Base-by-base conservation (phyloP, 108 stramenopile species). In the Bacterosira constricta region DNA sequence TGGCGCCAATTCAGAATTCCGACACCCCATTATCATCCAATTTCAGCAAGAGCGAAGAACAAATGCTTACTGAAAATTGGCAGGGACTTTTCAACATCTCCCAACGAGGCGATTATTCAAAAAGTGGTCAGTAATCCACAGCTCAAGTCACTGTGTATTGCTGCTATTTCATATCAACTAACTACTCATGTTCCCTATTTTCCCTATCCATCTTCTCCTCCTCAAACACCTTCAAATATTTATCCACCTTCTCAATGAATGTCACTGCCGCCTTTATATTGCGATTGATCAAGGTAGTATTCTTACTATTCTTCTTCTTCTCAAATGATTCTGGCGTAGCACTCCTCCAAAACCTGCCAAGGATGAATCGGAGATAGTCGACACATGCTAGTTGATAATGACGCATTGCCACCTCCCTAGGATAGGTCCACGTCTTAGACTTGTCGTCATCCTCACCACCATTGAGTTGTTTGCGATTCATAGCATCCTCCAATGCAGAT, bases 241-340 rank as follows among this genome's bases (percentile, higher is more conserved):
- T 42, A 39, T 90, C 83, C n/a, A 85, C 86, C 39, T 84, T 80
- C 37, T 63, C 78, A 26, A 90, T 61, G 42, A 90, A 90, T 7
- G 79, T 74, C 53, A 90, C 49, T 9, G 89, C 91, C 12, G 89
- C 81, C 1, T 83, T 77, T 0, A 83, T 44, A 77, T 85, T 71
- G 6, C 91, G 79, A 77, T 93, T 90, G 46, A 90, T 83, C 52
- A 90, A 67, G 0, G 80, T 86, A 13, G 77, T 82, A 46, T 93
- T 93, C 55, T 78, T 80, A 49, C 72, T 85, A 12, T 74, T 46
- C 36, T 82, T 87, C 46, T 75, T 77, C 51, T 85, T 84, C 30
- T 71, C 82, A 60, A 91, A 86, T 5, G 74, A 59, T 23, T 61
- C 72, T 10, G 66, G 77, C 23, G 72, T 78, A 18, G 81, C 76